Percentiles rank a stretch among this genome's conserved stretches.
phyloP scores from a whole-genome alignment of 768 basidiomycete genomes.

The Leccinellum albellum region DNA sequence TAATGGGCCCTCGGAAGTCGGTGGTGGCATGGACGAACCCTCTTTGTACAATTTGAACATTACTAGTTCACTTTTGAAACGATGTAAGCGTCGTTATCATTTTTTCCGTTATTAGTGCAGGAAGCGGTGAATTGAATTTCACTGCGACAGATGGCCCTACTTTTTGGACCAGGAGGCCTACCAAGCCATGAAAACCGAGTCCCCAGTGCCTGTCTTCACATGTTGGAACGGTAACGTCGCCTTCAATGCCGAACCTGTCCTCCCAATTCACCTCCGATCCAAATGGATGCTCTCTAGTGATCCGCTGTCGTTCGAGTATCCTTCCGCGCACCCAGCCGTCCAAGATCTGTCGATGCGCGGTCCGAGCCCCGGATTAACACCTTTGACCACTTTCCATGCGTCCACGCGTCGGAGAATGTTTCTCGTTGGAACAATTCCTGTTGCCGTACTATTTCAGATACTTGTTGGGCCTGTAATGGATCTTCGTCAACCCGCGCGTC shows the following conservation, averaged over 20 bases:
- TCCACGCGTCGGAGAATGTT: constrained; percentile 17
- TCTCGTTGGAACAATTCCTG: constrained; percentile 37
- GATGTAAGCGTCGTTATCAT: constrained; percentile 4
- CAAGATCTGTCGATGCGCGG: constrained; percentile 7
- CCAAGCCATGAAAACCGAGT: constrained; percentile 34
- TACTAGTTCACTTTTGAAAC: too few species aligned
- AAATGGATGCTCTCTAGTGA: constrained; percentile 34
- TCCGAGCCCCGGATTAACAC: constrained; percentile 17
- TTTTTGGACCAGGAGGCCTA: constrained; percentile 37
- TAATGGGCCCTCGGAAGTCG: too few species aligned
- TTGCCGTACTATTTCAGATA: constrained; percentile 42
- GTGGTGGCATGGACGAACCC: too few species aligned
- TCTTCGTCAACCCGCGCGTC: constrained; percentile 39
- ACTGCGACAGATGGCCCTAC: constrained; percentile 35
- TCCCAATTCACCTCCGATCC: constrained; percentile 36
- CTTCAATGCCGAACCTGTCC: constrained; percentile 37
- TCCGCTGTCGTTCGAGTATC: constrained; percentile 21
- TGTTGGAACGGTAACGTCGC: constrained; percentile 47
- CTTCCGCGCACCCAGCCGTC: constrained; percentile 11
- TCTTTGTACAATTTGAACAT: too few species aligned
- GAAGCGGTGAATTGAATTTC: neutral
- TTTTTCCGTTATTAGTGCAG: neutral
- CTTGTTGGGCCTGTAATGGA: constrained; percentile 33
- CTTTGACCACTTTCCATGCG: constrained; percentile 11
- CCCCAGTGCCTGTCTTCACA: constrained; percentile 40